phyloP scores from a whole-genome alignment of 2,329 filamentous ascomycete species.

The Fusarium torreyae region DNA sequence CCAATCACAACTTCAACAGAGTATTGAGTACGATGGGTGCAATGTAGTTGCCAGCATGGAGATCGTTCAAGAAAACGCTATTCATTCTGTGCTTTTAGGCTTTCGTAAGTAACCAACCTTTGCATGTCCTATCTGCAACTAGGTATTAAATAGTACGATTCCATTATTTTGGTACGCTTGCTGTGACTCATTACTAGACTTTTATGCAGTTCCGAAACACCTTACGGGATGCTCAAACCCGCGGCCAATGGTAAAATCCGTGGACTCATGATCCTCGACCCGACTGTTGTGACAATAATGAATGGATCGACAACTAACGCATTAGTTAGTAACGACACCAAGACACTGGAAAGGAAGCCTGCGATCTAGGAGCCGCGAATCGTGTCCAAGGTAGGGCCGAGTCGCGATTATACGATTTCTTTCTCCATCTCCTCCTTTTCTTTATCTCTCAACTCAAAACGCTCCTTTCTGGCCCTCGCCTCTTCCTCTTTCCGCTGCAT shows the following conservation, averaged over 20 bases:
- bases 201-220: neutral
- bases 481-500: conserved; percentile 59
- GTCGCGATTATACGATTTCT: conserved; percentile 17
- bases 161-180: neutral
- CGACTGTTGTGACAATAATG: neutral
- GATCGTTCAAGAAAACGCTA: neutral
- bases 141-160: neutral
- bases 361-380: neutral
- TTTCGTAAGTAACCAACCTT: conserved; percentile 9
- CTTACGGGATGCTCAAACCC: neutral
- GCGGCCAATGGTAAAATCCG: neutral
- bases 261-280: no score
- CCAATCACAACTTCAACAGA: neutral
- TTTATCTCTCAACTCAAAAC: conserved; percentile 42
- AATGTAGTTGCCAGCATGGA: conserved; percentile 3
- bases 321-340: conserved; percentile 26
- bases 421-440: conserved; percentile 32
- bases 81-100: conserved; percentile 18
- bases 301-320: conserved; percentile 10
- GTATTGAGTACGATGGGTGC: neutral
- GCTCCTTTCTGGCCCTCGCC: conserved; percentile 51
- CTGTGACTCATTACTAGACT: neutral
- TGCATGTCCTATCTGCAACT: conserved; percentile 16
- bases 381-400: neutral
- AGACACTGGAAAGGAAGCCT: conserved; percentile 2